Percentiles rank a stretch among this genome's conserved stretches.
These are phyloP conservation scores for Neurospora sublineolata DNA, from an alignment of 495 filamentous ascomycete genomes.

Conservation along the genomic window DNA sequence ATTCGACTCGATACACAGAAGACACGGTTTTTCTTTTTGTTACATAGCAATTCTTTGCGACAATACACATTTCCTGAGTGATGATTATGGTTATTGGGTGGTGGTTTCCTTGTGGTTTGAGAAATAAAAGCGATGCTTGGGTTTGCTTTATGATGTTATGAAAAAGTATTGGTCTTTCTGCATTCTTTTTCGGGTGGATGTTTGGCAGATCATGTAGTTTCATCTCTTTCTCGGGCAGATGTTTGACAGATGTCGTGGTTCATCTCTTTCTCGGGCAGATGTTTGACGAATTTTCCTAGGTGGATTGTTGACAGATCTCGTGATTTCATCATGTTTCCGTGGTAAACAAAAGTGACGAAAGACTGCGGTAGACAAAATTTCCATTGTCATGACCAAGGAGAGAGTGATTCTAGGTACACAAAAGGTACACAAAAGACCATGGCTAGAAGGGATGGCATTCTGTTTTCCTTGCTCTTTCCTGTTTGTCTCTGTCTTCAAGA, in stretches of 20 bases:
- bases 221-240: not conserved
- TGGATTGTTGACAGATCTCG: not conserved
- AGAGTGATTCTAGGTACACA: not conserved
- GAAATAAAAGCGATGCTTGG: not conserved
- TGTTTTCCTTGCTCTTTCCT: not conserved
- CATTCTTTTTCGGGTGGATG: not conserved
- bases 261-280: too few relatives aligned
- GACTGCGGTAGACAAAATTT: not conserved
- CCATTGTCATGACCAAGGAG: not conserved
- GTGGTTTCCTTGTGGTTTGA: not conserved
- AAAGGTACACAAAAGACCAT: not conserved
- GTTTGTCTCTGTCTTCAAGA: not conserved
- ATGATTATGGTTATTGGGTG: not conserved
- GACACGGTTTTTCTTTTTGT: not conserved
- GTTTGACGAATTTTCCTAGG: too few relatives aligned
- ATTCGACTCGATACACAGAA: not conserved
- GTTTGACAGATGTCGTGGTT: too few relatives aligned
- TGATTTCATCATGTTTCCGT: not conserved
- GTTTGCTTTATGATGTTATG: not conserved
- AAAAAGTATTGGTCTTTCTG: not conserved
- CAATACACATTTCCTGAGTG: not conserved
- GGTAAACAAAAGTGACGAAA: not conserved
- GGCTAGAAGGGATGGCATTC: not conserved
- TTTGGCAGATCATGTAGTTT: not conserved
- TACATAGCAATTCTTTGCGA: not conserved